These are phyloP conservation scores for Cymbidium sinense DNA, from an alignment of 106 monocot genomes.

Conservation along the genomic window DNA sequence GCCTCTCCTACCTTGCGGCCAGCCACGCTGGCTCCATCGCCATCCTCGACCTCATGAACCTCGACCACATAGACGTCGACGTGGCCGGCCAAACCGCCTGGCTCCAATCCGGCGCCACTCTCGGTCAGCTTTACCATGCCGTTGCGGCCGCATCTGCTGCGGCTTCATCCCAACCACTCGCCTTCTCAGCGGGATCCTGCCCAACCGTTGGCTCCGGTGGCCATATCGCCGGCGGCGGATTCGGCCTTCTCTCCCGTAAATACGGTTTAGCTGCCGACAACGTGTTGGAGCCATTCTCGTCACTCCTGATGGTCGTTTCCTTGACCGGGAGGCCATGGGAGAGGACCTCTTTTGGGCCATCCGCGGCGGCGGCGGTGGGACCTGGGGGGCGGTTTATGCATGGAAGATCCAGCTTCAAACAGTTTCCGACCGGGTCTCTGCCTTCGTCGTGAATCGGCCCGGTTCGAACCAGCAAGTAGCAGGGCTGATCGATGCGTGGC, in stretches of 20 bases:
- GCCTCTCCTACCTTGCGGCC: constrained; percentile 25
- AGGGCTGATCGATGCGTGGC: constrained; percentile 43
- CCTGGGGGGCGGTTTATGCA: constrained; percentile 48
- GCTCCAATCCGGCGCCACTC: constrained; percentile 56
- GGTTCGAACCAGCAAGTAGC: constrained; percentile 25
- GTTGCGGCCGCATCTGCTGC: constrained; percentile 11
- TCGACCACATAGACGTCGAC: constrained; percentile 31
- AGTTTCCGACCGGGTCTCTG: constrained; percentile 27
- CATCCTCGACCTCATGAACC: constrained; percentile 25
- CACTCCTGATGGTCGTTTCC: constrained; percentile 16
- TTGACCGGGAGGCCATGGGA: constrained; percentile 32
- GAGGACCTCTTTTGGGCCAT: constrained; percentile 67
- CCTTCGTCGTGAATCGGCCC: constrained; percentile 29
- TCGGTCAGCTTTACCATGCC: constrained; percentile 48
- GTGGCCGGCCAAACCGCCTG: constrained; percentile 24
- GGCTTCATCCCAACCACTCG: constrained; percentile 11
- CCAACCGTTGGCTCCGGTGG: constrained; percentile 53
- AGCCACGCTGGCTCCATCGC: constrained; percentile 6
- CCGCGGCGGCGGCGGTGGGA: constrained; percentile 63
- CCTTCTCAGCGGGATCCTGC: constrained; percentile 54
- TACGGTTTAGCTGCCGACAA: constrained; percentile 68
- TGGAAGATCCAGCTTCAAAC: constrained; percentile 41
- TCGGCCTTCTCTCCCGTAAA: constrained; percentile 49
- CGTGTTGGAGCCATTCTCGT: constrained; percentile 49
- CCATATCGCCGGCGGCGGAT: constrained; percentile 56